Conservation (phyloP, 257 asterid genomes). For the Ballota nigra region DNA sequence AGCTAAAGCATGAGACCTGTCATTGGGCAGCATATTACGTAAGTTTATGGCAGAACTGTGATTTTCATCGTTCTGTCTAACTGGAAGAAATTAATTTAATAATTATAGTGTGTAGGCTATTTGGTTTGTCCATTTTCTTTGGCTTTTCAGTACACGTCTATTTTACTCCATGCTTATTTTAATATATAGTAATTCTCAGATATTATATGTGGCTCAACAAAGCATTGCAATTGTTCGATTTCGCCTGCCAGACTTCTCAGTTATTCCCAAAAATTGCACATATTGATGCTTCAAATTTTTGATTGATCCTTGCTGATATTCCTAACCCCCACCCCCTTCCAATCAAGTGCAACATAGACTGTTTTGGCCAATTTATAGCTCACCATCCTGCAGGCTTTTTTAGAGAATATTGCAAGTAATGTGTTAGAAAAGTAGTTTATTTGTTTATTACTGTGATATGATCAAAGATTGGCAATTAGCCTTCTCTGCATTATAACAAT, state of each 20-base stretch:
- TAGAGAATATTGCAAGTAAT: not conserved
- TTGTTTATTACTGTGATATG: no score
- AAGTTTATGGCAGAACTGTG: constrained; percentile 32
- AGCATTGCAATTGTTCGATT: not conserved
- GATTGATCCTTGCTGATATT: no score
- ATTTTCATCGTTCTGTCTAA: not conserved
- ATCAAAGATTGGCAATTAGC: not conserved
- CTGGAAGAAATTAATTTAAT: not conserved
- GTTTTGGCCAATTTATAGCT: not conserved
- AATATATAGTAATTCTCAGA: not conserved
- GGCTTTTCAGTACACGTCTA: not conserved
- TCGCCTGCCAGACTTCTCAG: not conserved
- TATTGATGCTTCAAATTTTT: not conserved
- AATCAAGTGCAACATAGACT: not conserved
- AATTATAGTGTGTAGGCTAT: constrained; percentile 10
- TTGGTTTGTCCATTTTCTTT: not conserved
- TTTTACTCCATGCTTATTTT: not conserved
- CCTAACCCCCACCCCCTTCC: no score
- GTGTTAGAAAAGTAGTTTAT: no score
- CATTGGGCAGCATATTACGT: constrained; percentile 99
- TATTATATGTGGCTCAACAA: not conserved
- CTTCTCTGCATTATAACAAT: not conserved
- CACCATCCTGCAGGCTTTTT: not conserved
- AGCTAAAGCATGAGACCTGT: constrained; percentile 81
- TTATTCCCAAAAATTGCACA: not conserved